Evolutionary conservation across 805 yeast genomes (phyloP), one percentile per base, ranked within the genome.

Genomic region (Monosporozyma siamensis): DNA sequence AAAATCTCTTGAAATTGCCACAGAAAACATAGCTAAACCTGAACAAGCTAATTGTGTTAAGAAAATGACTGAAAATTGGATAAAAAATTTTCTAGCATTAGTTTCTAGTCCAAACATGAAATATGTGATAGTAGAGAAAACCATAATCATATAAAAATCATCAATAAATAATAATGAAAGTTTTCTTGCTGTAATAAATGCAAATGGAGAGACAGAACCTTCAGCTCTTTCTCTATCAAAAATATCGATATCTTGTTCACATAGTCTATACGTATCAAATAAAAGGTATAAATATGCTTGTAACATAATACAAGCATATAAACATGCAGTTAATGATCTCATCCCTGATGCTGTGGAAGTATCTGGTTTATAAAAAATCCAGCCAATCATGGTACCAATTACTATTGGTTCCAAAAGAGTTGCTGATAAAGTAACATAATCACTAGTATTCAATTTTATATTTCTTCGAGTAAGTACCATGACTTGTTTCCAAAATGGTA

Each of bases 71-170:
- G 78, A 70, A 58, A 81, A 81, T 59, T 71, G 86, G 2, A 75
- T 68, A 48, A 80, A 82, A 54, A 81, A 86, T 40, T 70, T 67
- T 6, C 66, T 63, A 0, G 71, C 63, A 27, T 65, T 69, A 0
- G 68, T 59, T 26, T 83, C 59, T 32, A 86, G 65, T 0, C 94
- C 95, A 66, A 76, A 74, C 90, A 86, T 80, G 63, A 80, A 86
- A 54, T 79, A 87, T 0, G 86, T 73, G 15, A 82, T 73, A 0
- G 71, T 50, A 1, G 85, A 69, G 59, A 74, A 84, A 0, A 78
- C 55, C 3, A 82, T 48, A 0, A 84, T 73, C 38, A 80, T 69
- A 29, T 80, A 71, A 6, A 84, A 48, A 57, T 86, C 95, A 56
- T 86, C 95, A 2, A 80, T 59, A 2, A 82, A 30, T 18, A 83